Percentiles rank a stretch among this genome's conserved stretches.
Evolutionary conservation across 805 yeast species (phyloP).

Genomic region (Saccharomycodes ludwigii): DNA sequence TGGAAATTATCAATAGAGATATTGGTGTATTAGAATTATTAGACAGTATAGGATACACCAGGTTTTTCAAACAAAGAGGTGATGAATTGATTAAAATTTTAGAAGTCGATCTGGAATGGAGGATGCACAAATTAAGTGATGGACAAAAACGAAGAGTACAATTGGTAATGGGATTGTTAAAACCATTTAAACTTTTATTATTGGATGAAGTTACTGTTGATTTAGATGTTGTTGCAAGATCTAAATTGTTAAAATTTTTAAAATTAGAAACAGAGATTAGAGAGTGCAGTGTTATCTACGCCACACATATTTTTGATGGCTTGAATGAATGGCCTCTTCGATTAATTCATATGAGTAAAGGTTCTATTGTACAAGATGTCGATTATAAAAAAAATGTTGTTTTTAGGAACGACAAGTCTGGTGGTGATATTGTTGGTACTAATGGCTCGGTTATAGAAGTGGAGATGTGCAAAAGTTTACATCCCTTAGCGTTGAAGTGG

Average conservation of each 20-base stretch:
- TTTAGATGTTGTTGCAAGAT: conserved; percentile 83
- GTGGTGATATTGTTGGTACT: background rate
- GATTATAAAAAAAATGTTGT: conserved; percentile 23
- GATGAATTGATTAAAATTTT: conserved; percentile 62
- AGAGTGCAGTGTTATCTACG: conserved; percentile 70
- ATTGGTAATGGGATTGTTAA: conserved; percentile 79
- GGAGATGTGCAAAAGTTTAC: conserved; percentile 32
- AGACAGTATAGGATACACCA: conserved; percentile 72
- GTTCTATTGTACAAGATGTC: conserved; percentile 32
- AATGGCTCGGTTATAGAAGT: conserved; percentile 2
- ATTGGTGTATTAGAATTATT: conserved; percentile 75
- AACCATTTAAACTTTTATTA: conserved; percentile 81
- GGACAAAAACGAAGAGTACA: conserved; percentile 95
- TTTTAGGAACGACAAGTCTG: conserved; percentile 20
- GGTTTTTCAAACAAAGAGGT: conserved; percentile 54
- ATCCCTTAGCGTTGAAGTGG: conserved; percentile 69
- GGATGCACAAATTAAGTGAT: conserved; percentile 84
- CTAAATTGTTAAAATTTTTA: conserved; percentile 57
- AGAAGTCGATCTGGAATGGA: conserved; percentile 83
- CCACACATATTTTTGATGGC: conserved; percentile 96
- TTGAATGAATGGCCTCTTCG: conserved; percentile 83
- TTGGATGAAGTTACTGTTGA: conserved; percentile 96
- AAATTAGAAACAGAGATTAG: conserved; percentile 60
- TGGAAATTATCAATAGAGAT: conserved; percentile 81
- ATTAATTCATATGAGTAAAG: conserved; percentile 65